Percentiles rank a stretch among this genome's conserved stretches.
phyloP scores from a whole-genome alignment of 1,284 basidiomycete species.

The Moniliophthora roreri region DNA sequence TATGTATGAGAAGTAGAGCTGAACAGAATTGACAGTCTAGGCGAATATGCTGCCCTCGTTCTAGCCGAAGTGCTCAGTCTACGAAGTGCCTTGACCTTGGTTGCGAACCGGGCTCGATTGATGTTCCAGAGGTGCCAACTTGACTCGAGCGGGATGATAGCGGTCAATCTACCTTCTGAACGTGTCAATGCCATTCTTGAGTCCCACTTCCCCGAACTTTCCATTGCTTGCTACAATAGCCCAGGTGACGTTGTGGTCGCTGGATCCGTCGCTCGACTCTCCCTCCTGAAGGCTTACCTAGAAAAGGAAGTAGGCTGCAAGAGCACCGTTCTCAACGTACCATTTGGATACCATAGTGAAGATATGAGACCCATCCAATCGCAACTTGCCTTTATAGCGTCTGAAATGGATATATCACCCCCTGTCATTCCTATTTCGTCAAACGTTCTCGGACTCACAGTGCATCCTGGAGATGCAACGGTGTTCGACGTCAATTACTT shows the following conservation, averaged over 20 bases:
- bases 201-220: slow-evolving; percentile 35
- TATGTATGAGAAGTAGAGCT: slow-evolving; percentile 6
- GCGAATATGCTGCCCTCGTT: slow-evolving; percentile 69
- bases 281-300: slow-evolving; percentile 31
- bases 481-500: slow-evolving; percentile 56
- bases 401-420: slow-evolving; percentile 33
- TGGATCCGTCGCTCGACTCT: slow-evolving; percentile 44
- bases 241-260: slow-evolving; percentile 55
- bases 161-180: slow-evolving; percentile 40
- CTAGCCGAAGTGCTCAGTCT: slow-evolving; percentile 53
- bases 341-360: slow-evolving; percentile 63
- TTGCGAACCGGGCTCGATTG: slow-evolving; percentile 54
- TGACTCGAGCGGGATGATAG: slow-evolving; percentile 56
- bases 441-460: slow-evolving; percentile 50
- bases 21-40: slow-evolving; percentile 42
- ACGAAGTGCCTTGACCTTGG: slow-evolving; percentile 54
- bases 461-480: slow-evolving; percentile 48
- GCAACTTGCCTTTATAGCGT: slow-evolving; percentile 40
- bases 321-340: slow-evolving; percentile 45
- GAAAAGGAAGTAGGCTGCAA: slow-evolving; percentile 30
- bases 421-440: slow-evolving; percentile 60
- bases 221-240: slow-evolving; percentile 64
- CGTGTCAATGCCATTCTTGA: slow-evolving; percentile 35
- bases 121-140: slow-evolving; percentile 48
- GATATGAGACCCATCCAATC: slow-evolving; percentile 58